These are phyloP conservation scores for Populus ilicifolia DNA, from an alignment of 345 rosid genomes.

Conservation along the genomic window DNA sequence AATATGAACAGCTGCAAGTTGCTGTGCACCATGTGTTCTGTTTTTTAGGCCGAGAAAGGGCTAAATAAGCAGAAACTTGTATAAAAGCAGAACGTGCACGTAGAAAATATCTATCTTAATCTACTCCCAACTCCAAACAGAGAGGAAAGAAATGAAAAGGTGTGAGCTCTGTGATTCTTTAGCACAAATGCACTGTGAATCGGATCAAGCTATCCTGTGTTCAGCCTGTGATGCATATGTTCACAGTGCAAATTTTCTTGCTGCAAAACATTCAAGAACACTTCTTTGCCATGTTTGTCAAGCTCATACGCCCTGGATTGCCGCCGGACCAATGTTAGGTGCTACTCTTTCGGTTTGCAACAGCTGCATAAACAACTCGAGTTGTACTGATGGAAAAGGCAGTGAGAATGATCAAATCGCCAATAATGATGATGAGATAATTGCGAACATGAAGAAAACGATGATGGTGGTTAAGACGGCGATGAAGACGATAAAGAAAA, in stretches of 20 bases:
- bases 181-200: conserved; percentile 21
- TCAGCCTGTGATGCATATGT: conserved; percentile 21
- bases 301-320: conserved; percentile 21
- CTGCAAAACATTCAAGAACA: conserved; percentile 19
- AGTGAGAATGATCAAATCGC: not conserved
- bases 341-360: conserved; percentile 17
- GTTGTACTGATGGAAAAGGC: not conserved
- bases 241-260: conserved; percentile 26
- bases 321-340: conserved; percentile 10
- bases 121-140: not conserved
- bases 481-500: conserved; percentile 34
- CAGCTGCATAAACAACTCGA: conserved; percentile 6
- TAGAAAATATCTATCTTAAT: not conserved
- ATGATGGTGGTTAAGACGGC: no score
- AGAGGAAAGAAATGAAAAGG: conserved; percentile 3
- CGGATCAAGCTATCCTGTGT: conserved; percentile 26
- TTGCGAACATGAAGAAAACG: not conserved
- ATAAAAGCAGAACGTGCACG: conserved; percentile 11
- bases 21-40: conserved; percentile 21
- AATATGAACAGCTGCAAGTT: conserved; percentile 24
- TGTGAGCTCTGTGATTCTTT: conserved; percentile 22
- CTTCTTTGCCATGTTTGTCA: conserved; percentile 26
- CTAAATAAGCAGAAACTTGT: not conserved
- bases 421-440: not conserved
- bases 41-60: not conserved